phyloP scores from a whole-genome alignment of 257 asterid genomes.

The Eustoma russellianum region DNA sequence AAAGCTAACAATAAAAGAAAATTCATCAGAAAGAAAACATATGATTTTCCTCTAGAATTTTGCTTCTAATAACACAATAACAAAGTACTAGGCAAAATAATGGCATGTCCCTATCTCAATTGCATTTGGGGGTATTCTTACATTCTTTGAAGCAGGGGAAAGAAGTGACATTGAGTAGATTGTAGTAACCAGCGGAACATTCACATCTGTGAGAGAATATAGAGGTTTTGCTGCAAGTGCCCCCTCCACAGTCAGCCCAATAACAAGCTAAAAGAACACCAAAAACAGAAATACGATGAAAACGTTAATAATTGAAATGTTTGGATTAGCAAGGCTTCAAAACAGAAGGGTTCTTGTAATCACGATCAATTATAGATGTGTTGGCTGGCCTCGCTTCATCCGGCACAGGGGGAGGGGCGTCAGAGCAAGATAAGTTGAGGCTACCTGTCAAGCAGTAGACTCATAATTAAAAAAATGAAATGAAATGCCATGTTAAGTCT shows the following conservation, averaged over 20 bases:
- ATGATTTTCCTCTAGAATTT: not conserved
- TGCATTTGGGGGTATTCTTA: conserved; percentile 17
- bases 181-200: conserved; percentile 48
- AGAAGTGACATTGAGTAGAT: conserved; percentile 45
- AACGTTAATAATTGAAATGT: not conserved
- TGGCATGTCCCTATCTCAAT: no score
- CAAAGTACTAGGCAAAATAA: no score
- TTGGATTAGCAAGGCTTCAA: not conserved
- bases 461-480: not conserved
- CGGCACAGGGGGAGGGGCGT: conserved; percentile 27
- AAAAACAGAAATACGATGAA: not conserved
- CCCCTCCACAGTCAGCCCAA: conserved; percentile 64
- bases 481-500: not conserved
- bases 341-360: conserved; percentile 3
- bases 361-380: conserved; percentile 46
- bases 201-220: conserved; percentile 28
- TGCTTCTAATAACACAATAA: no score
- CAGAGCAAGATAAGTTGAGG: conserved; percentile 30
- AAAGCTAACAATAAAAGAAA: not conserved
- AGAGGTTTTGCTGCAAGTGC: conserved; percentile 48
- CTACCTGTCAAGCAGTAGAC: conserved; percentile 29
- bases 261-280: conserved; percentile 34
- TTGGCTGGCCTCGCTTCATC: conserved; percentile 20
- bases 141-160: conserved; percentile 61
- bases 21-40: not conserved